Conservation (phyloP, 2,329 filamentous ascomycete genomes). For the Westerdykella aurantiaca region DNA sequence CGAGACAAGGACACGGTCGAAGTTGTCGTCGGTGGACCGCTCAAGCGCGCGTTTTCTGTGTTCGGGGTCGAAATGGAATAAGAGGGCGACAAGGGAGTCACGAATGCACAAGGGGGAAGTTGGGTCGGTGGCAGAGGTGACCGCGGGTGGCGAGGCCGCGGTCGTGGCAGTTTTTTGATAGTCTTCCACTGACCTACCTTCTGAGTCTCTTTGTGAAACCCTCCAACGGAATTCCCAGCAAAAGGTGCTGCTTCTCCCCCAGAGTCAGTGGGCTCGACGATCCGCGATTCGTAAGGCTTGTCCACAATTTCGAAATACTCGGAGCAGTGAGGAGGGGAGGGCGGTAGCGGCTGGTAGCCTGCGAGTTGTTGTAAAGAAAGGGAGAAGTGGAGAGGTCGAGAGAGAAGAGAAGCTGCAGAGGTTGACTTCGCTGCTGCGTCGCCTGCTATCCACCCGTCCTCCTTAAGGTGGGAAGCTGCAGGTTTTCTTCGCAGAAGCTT, state of each 20-base stretch:
- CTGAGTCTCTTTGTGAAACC: not conserved
- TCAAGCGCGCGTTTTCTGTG: slow-evolving; percentile 17
- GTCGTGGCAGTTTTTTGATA: slow-evolving; percentile 33
- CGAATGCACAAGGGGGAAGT: slow-evolving; percentile 4
- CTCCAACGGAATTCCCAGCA: slow-evolving; percentile 6
- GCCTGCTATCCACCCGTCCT: slow-evolving; percentile 24
- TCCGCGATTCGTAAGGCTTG: slow-evolving; percentile 21
- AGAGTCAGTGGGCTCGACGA: slow-evolving; percentile 20
- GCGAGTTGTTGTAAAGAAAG: slow-evolving; percentile 25
- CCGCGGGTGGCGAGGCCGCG: slow-evolving; percentile 11
- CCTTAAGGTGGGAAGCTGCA: slow-evolving; percentile 29
- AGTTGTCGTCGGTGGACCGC: slow-evolving; percentile 14
- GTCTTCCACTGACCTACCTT: slow-evolving; percentile 30
- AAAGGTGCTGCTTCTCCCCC: slow-evolving; percentile 12
- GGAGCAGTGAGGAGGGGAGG: slow-evolving; percentile 12
- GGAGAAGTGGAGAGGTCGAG: slow-evolving; percentile 23
- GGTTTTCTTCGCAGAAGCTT: slow-evolving; percentile 35
- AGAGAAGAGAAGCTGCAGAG: slow-evolving; percentile 10
- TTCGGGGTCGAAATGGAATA: slow-evolving; percentile 15
- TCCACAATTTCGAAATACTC: slow-evolving; percentile 12
- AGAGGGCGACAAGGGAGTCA: slow-evolving; percentile 17
- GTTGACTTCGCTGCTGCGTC: slow-evolving; percentile 7
- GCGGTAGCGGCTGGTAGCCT: slow-evolving; percentile 11
- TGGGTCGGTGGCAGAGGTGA: slow-evolving; percentile 4
- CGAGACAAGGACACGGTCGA: slow-evolving; percentile 32